Evolutionary conservation across 768 basidiomycete species (phyloP).

Genomic region (Astraeus odoratus): DNA sequence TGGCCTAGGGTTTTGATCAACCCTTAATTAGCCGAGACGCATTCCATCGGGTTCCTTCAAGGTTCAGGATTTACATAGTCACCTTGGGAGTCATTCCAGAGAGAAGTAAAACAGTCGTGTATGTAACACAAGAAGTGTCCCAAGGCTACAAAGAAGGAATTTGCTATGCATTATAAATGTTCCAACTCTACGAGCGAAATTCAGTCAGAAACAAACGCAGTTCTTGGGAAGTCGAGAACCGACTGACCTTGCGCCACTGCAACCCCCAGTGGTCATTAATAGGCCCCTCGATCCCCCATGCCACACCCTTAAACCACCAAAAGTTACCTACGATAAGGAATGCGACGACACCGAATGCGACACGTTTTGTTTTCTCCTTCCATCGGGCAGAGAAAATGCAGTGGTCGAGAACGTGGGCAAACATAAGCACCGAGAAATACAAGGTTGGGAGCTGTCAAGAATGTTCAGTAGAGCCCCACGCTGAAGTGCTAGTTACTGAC

Average conservation of each 20-base stretch:
- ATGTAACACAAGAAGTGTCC: background rate
- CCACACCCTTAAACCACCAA: constrained; percentile 91
- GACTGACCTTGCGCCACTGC: constrained; percentile 61
- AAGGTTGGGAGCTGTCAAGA: constrained; percentile 74
- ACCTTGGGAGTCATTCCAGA: too few species aligned
- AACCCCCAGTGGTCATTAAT: constrained; percentile 74
- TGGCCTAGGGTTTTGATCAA: too few species aligned
- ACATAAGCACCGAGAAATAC: constrained; percentile 94
- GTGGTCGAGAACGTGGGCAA: constrained; percentile 87
- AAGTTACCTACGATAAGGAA: constrained; percentile 65
- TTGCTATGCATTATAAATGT: constrained; percentile 21
- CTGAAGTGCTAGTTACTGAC: constrained; percentile 39
- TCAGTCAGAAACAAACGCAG: constrained; percentile 11
- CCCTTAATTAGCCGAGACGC: too few species aligned
- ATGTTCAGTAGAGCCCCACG: background rate
- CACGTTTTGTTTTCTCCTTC: constrained; percentile 56
- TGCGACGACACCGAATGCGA: constrained; percentile 60
- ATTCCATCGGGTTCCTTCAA: too few species aligned
- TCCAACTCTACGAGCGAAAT: constrained; percentile 18
- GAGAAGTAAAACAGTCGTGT: too few species aligned
- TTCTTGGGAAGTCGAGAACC: too few species aligned
- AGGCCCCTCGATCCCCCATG: constrained; percentile 90
- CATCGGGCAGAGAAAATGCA: constrained; percentile 80
- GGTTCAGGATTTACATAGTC: too few species aligned
- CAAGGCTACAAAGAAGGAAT: background rate